Conservation (phyloP, 805 yeast species). For the Yamadazyma olivae region DNA sequence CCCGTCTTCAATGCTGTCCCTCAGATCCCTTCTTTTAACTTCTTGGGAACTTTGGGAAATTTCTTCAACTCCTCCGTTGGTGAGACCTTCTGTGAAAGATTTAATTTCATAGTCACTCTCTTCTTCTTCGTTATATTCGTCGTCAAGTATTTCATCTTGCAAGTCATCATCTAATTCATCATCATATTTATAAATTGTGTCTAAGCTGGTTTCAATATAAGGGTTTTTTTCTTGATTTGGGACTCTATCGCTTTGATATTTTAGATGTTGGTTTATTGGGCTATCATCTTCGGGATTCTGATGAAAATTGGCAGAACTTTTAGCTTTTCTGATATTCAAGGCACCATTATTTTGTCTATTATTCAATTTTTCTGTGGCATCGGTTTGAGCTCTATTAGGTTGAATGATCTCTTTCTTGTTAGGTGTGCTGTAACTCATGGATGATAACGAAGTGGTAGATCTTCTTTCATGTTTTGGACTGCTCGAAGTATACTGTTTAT, state of each 20-base stretch:
- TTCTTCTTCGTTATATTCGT: conserved; percentile 1
- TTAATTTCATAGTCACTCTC: conserved; percentile 5
- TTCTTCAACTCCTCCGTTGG: neutral
- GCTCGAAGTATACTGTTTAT: too few species aligned
- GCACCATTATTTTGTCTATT: conserved; percentile 1
- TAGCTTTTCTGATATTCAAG: conserved; percentile 23
- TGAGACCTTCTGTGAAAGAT: conserved; percentile 1
- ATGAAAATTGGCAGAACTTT: conserved; percentile 25
- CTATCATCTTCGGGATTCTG: conserved; percentile 7
- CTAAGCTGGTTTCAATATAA: conserved; percentile 17
- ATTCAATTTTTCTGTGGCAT: conserved; percentile 2
- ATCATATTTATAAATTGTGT: neutral
- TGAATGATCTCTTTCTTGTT: conserved; percentile 1
- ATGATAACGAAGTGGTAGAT: conserved; percentile 12
- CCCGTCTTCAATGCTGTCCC: neutral
- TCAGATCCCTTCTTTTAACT: too few species aligned
- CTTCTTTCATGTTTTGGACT: conserved; percentile 3
- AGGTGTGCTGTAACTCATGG: conserved; percentile 10
- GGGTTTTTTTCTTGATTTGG: conserved; percentile 23
- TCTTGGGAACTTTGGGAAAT: neutral
- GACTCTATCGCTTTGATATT: conserved; percentile 16
- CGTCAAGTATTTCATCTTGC: neutral
- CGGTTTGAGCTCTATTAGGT: conserved; percentile 7
- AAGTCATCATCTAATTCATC: conserved; percentile 4
- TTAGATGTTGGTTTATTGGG: conserved; percentile 7